Conservation (phyloP, 805 yeast species). For the Priceomyces fermenticarens region DNA sequence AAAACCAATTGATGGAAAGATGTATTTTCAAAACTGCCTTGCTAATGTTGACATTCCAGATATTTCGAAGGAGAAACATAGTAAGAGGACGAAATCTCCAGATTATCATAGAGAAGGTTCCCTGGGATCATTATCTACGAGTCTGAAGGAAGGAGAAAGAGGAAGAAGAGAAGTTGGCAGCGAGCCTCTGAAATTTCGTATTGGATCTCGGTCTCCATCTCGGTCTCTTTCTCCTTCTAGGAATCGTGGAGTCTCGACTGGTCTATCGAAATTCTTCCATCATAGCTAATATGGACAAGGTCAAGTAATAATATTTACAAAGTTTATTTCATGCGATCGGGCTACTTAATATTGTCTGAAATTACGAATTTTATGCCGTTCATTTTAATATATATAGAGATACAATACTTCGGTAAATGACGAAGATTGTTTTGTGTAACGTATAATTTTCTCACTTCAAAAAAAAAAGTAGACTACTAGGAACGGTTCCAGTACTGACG, state of each 20-base stretch:
- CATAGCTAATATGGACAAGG: too few relatives aligned
- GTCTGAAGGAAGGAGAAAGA: conserved; percentile 16
- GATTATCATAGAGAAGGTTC: too few relatives aligned
- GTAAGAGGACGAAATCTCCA: too few relatives aligned
- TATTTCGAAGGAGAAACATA: too few relatives aligned
- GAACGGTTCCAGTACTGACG: not conserved
- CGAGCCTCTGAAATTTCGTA: conserved; percentile 3
- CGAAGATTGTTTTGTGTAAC: not conserved
- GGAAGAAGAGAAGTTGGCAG: not conserved
- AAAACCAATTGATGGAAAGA: conserved; percentile 28
- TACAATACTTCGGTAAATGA: too few relatives aligned
- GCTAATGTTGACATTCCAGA: conserved; percentile 20
- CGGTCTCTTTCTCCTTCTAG: conserved; percentile 18
- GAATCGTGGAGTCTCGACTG: conserved; percentile 14
- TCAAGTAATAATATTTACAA: too few relatives aligned
- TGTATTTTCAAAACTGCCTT: conserved; percentile 37
- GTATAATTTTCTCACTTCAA: not conserved
- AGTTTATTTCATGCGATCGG: too few relatives aligned
- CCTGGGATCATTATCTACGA: too few relatives aligned
- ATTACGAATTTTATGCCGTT: too few relatives aligned
- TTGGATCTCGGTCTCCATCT: conserved; percentile 15
- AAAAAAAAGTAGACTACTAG: conserved; percentile 1
- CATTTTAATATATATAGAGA: too few relatives aligned
- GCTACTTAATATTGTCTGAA: too few relatives aligned
- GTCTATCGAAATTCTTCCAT: conserved; percentile 9